These are phyloP conservation scores for Ustilago loliicola DNA, from an alignment of 1,284 basidiomycete species.

Conservation along the genomic window DNA sequence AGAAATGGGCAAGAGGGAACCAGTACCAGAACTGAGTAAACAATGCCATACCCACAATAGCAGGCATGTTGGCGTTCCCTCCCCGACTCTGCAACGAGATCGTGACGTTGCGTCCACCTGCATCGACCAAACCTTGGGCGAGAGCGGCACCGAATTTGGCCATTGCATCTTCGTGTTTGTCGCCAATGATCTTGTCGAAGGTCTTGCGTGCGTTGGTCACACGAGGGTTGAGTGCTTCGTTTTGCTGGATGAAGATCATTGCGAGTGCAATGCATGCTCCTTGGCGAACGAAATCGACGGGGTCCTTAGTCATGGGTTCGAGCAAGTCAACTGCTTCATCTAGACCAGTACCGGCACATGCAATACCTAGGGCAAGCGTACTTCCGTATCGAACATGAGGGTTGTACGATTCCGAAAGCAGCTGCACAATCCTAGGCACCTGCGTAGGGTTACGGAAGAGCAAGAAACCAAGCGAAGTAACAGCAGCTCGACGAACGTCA, in stretches of 20 bases:
- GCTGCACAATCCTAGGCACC: slow-evolving; percentile 68
- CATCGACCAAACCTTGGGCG: slow-evolving; percentile 68
- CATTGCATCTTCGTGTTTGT: slow-evolving; percentile 71
- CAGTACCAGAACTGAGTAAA: slow-evolving; percentile 71
- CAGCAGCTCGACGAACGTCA: slow-evolving; percentile 69
- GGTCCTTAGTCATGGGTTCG: slow-evolving; percentile 70
- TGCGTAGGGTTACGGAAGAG: slow-evolving; percentile 70
- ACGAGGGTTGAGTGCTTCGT: slow-evolving; percentile 68
- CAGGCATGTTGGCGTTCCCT: slow-evolving; percentile 68
- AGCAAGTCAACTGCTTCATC: slow-evolving; percentile 69
- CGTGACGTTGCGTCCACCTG: slow-evolving; percentile 70
- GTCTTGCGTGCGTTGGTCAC: slow-evolving; percentile 63
- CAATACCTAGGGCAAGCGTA: slow-evolving; percentile 70
- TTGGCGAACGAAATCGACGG: slow-evolving; percentile 70
- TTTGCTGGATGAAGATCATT: slow-evolving; percentile 70
- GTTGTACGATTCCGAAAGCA: slow-evolving; percentile 70
- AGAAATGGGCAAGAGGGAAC: slow-evolving; percentile 70
- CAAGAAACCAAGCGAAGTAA: slow-evolving; percentile 68
- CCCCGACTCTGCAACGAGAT: slow-evolving; percentile 66
- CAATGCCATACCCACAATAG: slow-evolving; percentile 70
- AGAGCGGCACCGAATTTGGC: slow-evolving; percentile 70
- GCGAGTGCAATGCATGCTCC: slow-evolving; percentile 68
- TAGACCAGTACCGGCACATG: slow-evolving; percentile 69
- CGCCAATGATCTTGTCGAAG: slow-evolving; percentile 66
- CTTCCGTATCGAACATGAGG: slow-evolving; percentile 70